A percentile compares a stretch with the other conserved stretches of the same genome.
Evolutionary conservation across 495 filamentous ascomycete genomes (phyloP).

Genomic region (Penicillium maclennaniae): DNA sequence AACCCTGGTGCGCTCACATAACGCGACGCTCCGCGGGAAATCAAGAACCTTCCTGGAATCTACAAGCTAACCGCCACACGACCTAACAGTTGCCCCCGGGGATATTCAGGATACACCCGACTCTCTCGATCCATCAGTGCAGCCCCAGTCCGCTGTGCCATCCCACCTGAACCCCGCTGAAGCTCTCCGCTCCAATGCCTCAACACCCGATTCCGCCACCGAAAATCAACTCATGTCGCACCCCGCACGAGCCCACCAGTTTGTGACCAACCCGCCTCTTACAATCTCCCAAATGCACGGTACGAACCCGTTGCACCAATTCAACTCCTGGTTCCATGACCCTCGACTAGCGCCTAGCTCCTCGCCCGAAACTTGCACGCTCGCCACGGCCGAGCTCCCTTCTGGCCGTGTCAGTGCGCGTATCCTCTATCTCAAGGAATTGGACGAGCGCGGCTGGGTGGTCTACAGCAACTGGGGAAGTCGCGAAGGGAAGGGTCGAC

Average conservation of each 20-base stretch:
- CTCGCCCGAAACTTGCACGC: constrained; percentile 67
- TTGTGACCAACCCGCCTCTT: constrained; percentile 43
- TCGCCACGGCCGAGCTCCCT: constrained; percentile 83
- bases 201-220: constrained; percentile 36
- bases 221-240: constrained; percentile 37
- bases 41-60: not conserved
- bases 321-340: constrained; percentile 79
- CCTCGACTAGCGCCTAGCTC: constrained; percentile 58
- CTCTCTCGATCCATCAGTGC: constrained; percentile 35
- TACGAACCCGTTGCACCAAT: constrained; percentile 68
- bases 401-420: constrained; percentile 80
- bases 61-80: constrained; percentile 15
- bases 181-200: constrained; percentile 29
- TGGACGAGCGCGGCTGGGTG: constrained; percentile 70
- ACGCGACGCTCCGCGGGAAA: constrained; percentile 5
- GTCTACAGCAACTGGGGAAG: constrained; percentile 90
- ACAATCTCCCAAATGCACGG: constrained; percentile 38
- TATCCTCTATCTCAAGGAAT: constrained; percentile 86
- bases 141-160: constrained; percentile 55
- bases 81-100: constrained; percentile 39
- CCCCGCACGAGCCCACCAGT: constrained; percentile 45
- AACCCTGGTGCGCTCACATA: not conserved
- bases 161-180: constrained; percentile 15
- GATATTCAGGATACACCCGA: constrained; percentile 31
- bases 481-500: constrained; percentile 43